Percentiles rank a stretch among this genome's conserved stretches.
phyloP scores from a whole-genome alignment of 2,329 filamentous ascomycete genomes.

The Penicillium sp. region DNA sequence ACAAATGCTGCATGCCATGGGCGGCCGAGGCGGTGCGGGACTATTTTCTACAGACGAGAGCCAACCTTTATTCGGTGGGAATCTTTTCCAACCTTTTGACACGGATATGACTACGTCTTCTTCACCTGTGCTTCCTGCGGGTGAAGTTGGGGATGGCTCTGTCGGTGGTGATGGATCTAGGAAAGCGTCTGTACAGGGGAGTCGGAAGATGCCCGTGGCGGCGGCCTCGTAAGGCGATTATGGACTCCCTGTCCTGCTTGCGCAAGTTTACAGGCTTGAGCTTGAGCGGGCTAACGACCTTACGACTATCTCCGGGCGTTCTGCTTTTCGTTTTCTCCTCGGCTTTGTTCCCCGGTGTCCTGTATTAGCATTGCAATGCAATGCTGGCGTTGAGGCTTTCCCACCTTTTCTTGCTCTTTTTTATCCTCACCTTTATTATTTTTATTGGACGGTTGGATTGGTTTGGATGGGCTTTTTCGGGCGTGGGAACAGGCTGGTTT shows the following conservation, averaged over 20 bases:
- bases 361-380: conserved; percentile 12
- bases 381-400: conserved; percentile 27
- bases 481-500: conserved; percentile 27
- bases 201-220: conserved; percentile 28
- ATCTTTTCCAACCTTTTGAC: conserved; percentile 43
- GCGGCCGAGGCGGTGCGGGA: conserved; percentile 54
- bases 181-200: conserved; percentile 30
- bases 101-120: conserved; percentile 23
- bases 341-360: background rate
- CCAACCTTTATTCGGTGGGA: conserved; percentile 38
- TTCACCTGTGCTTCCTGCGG: conserved; percentile 33
- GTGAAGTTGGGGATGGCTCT: conserved; percentile 31
- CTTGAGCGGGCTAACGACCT: conserved; percentile 25
- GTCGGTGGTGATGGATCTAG: conserved; percentile 21
- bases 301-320: conserved; percentile 27
- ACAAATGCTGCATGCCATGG: conserved; percentile 65
- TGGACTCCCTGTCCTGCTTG: background rate
- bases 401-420: conserved; percentile 11
- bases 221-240: conserved; percentile 12
- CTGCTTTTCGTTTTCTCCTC: conserved; percentile 10
- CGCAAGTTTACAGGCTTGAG: background rate
- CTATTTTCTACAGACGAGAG: conserved; percentile 51
- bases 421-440: conserved; percentile 4
- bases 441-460: conserved; percentile 13
- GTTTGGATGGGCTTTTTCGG: conserved; percentile 1